phyloP scores from a whole-genome alignment of 441 rosid species.

The Erysimum cheiri region DNA sequence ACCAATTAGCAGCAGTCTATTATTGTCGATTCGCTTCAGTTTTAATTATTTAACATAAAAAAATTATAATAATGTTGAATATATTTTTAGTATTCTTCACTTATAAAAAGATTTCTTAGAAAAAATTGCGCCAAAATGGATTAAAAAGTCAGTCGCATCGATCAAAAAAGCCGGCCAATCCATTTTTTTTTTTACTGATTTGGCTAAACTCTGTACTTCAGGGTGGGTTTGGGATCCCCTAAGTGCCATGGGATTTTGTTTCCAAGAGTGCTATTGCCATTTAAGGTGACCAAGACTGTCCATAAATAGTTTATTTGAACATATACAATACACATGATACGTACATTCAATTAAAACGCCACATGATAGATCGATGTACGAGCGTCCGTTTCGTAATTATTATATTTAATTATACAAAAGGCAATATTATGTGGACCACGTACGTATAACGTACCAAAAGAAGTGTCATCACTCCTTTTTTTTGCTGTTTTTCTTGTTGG shows the following conservation, averaged over 20 bases:
- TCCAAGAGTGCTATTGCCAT: slow-evolving; percentile 16
- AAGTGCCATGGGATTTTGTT: background rate
- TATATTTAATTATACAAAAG: slow-evolving; percentile 13
- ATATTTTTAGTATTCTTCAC: no score
- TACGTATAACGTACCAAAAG: slow-evolving; percentile 41
- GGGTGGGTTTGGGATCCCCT: background rate
- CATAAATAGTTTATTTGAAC: slow-evolving; percentile 18
- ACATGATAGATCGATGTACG: slow-evolving; percentile 13
- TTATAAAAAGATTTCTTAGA: no score
- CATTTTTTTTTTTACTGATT: background rate
- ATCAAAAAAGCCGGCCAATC: background rate
- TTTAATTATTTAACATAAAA: no score
- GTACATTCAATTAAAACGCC: slow-evolving; percentile 32
- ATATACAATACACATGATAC: slow-evolving; percentile 9
- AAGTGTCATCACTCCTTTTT: slow-evolving; percentile 35
- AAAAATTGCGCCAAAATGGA: no score
- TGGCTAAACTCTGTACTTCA: background rate
- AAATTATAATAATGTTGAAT: no score
- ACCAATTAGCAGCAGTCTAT: background rate
- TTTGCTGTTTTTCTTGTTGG: slow-evolving; percentile 42
- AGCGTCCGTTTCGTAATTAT: slow-evolving; percentile 35
- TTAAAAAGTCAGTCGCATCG: background rate
- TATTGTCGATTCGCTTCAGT: background rate
- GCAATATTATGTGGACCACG: slow-evolving; percentile 42
- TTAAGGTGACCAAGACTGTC: slow-evolving; percentile 4